These are phyloP conservation scores for Pharus latifolius DNA, from an alignment of 176 grass and related monocot genomes.

Conservation along the genomic window DNA sequence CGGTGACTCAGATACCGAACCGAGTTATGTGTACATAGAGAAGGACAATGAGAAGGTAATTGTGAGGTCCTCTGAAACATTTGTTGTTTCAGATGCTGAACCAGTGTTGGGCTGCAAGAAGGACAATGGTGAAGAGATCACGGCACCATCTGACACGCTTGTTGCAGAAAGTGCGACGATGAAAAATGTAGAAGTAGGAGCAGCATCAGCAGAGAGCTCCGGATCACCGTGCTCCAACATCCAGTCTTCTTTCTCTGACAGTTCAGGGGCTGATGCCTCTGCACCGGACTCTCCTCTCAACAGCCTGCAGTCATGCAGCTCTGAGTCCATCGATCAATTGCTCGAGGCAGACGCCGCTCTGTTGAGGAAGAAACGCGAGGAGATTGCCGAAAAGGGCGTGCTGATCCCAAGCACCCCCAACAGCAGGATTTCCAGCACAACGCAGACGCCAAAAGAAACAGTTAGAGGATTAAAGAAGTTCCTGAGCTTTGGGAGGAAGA, in stretches of 20 bases:
- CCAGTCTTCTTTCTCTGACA: constrained; percentile 31
- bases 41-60: constrained; percentile 19
- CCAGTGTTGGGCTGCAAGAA: not conserved
- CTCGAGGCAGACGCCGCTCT: constrained; percentile 31
- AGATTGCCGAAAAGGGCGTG: constrained; percentile 2
- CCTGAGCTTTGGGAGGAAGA: constrained; percentile 66
- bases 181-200: constrained; percentile 18
- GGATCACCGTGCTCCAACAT: constrained; percentile 31
- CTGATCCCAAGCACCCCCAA: not conserved
- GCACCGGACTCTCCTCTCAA: constrained; percentile 12
- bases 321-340: constrained; percentile 28
- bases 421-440: not conserved
- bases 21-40: constrained; percentile 28
- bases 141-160: not conserved
- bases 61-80: not conserved
- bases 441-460: constrained; percentile 18
- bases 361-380: constrained; percentile 48
- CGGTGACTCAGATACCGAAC: constrained; percentile 31
- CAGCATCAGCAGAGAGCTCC: constrained; percentile 29
- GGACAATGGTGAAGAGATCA: not conserved
- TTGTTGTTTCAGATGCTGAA: not conserved
- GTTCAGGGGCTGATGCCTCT: constrained; percentile 21
- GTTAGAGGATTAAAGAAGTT: constrained; percentile 56
- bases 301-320: constrained; percentile 34
- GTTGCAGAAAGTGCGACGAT: not conserved